Evolutionary conservation across 176 grass and related monocot genomes (phyloP).

Genomic region (Secale cereale): DNA sequence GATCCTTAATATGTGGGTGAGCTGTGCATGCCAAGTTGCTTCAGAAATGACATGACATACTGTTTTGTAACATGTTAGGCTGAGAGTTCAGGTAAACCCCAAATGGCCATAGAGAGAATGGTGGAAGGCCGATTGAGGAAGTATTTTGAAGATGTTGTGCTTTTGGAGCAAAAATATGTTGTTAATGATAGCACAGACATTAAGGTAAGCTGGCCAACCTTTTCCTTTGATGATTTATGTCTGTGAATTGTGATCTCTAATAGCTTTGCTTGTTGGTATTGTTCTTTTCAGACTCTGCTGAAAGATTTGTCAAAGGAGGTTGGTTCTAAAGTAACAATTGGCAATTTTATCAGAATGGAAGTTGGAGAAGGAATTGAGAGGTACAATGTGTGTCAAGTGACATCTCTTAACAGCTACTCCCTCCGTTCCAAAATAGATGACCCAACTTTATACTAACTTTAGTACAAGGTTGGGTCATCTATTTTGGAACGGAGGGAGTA

Average conservation of each 20-base stretch:
- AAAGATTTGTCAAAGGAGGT: conserved; percentile 91
- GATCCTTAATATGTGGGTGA: background rate
- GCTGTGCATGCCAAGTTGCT: background rate
- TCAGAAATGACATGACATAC: conserved; percentile 16
- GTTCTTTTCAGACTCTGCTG: conserved; percentile 52
- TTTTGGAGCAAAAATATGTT: conserved; percentile 91
- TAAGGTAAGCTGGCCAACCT: conserved; percentile 42
- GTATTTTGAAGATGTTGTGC: conserved; percentile 90
- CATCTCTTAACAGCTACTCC: background rate
- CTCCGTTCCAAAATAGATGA: too few species aligned
- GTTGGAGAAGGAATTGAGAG: conserved; percentile 87
- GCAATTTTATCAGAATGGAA: conserved; percentile 83
- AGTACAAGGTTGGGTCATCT: too few species aligned
- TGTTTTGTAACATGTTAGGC: conserved; percentile 48
- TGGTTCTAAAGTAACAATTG: conserved; percentile 72
- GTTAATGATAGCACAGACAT: conserved; percentile 66
- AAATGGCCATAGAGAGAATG: conserved; percentile 98
- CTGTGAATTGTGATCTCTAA: conserved; percentile 24
- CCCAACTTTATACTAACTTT: too few species aligned
- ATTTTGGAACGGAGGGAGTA: too few species aligned
- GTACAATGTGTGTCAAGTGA: conserved; percentile 27
- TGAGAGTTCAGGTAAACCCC: conserved; percentile 85
- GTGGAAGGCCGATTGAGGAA: conserved; percentile 90
- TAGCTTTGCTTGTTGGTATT: conserved; percentile 6
- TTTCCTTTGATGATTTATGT: conserved; percentile 12